Evolutionary conservation across 1,284 basidiomycete genomes (phyloP).

Genomic region (Cutaneotrichosporon curvatum): DNA sequence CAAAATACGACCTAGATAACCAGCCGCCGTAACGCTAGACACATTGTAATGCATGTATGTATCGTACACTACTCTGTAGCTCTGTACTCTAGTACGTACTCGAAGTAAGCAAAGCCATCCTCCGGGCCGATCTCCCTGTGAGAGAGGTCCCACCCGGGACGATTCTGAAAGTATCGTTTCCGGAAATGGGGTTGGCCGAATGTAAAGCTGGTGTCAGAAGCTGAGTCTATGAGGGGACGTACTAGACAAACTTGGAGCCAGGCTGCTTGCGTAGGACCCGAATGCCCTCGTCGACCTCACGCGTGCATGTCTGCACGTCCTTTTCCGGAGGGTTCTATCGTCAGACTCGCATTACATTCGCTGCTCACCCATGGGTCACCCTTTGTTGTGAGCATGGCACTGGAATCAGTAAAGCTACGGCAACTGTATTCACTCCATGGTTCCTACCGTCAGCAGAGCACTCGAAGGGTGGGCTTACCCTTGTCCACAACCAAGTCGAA

Average conservation of each 20-base stretch:
- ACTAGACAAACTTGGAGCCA: constrained; percentile 65
- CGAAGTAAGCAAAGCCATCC: constrained; percentile 77
- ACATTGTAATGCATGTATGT: neutral
- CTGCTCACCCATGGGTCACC: constrained; percentile 74
- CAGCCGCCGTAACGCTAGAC: too few species aligned
- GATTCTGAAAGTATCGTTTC: constrained; percentile 54
- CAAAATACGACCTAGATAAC: too few species aligned
- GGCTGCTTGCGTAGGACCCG: constrained; percentile 57
- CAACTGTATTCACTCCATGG: constrained; percentile 62
- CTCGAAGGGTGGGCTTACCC: constrained; percentile 48
- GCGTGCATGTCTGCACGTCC: constrained; percentile 65
- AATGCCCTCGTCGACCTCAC: constrained; percentile 72
- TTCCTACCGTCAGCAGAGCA: constrained; percentile 49
- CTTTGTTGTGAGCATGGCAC: constrained; percentile 79
- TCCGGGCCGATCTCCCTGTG: constrained; percentile 46
- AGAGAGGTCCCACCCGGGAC: constrained; percentile 30
- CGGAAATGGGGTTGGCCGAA: constrained; percentile 91
- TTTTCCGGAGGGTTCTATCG: constrained; percentile 69
- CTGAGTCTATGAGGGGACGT: constrained; percentile 11
- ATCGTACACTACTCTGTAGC: neutral
- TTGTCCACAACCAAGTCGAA: constrained; percentile 89
- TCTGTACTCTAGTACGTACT: constrained; percentile 54
- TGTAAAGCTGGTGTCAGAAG: constrained; percentile 52
- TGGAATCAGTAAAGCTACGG: constrained; percentile 11
- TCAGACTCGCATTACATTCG: neutral